Conservation (phyloP, 805 yeast genomes). For the Spathaspora sp. region DNA sequence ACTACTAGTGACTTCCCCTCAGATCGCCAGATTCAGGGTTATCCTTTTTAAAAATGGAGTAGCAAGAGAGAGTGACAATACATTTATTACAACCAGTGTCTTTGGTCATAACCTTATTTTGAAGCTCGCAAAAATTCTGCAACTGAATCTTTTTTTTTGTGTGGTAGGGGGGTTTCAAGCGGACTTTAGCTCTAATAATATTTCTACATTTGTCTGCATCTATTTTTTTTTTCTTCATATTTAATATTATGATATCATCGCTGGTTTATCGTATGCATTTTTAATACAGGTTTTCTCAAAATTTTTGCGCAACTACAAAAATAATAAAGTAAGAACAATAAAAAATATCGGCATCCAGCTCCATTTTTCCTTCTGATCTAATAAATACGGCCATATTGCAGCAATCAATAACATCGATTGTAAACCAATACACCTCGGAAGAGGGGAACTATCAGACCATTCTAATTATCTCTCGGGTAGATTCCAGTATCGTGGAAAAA, state of each 20-base stretch:
- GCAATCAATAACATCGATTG: not conserved
- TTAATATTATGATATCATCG: not conserved
- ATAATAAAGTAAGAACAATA: not conserved
- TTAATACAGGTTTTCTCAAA: not conserved
- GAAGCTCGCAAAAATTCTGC: not conserved
- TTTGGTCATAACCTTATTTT: not conserved
- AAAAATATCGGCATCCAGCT: not conserved
- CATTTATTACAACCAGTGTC: not conserved
- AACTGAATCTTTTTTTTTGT: not conserved
- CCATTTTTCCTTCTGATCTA: not conserved
- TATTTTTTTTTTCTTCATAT: no score
- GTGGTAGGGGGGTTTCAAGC: not conserved
- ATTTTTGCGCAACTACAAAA: not conserved
- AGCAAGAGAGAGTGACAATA: not conserved
- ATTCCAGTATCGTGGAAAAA: not conserved
- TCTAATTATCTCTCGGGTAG: not conserved
- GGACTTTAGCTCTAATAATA: not conserved
- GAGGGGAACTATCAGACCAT: not conserved
- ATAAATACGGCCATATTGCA: not conserved
- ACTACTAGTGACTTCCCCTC: not conserved
- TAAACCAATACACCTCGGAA: not conserved
- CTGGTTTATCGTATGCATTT: not conserved
- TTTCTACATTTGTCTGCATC: not conserved
- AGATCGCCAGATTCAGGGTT: not conserved
- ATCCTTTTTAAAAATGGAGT: not conserved